A percentile compares a stretch with the other conserved stretches of the same genome.
Conservation (phyloP, 2,329 filamentous ascomycete genomes). For the Curvularia lunata region DNA sequence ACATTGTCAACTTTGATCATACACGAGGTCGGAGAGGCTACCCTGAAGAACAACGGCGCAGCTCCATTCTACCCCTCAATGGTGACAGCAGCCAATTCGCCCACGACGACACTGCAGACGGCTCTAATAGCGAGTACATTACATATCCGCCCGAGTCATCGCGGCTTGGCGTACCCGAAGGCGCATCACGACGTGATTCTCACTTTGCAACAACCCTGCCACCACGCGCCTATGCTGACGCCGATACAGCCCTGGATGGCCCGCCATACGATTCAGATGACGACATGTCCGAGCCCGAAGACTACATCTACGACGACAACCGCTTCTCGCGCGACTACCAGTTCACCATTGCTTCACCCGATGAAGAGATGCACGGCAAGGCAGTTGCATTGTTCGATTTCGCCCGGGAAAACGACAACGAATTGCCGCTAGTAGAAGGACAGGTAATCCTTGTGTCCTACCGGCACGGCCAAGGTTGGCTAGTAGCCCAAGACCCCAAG, state of each 20-base stretch:
- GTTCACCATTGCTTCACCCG: conserved; percentile 91
- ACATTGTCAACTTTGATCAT: conserved; percentile 50
- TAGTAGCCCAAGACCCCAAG: conserved; percentile 94
- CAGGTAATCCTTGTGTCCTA: conserved; percentile 98
- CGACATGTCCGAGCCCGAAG: conserved; percentile 57
- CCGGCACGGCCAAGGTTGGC: conserved; percentile 93
- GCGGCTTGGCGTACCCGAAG: conserved; percentile 37
- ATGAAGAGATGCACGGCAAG: conserved; percentile 97
- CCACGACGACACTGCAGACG: conserved; percentile 71
- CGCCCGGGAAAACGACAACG: conserved; percentile 93
- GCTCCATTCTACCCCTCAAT: conserved; percentile 55
- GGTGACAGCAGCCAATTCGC: conserved; percentile 78
- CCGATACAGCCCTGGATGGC: conserved; percentile 49
- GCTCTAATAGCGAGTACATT: conserved; percentile 79
- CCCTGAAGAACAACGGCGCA: conserved; percentile 54
- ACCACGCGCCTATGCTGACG: conserved; percentile 51
- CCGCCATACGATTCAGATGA: conserved; percentile 54
- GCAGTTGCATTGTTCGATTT: conserved; percentile 96
- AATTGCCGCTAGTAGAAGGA: conserved; percentile 88
- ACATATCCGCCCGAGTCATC: conserved; percentile 70
- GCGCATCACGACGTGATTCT: conserved; percentile 56
- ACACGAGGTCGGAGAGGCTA: conserved; percentile 44
- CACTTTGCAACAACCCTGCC: conserved; percentile 60
- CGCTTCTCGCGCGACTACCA: conserved; percentile 91
- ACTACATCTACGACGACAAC: conserved; percentile 67